A percentile compares a stretch with the other conserved stretches of the same genome.
Conservation (phyloP, 148 eudicot species). For the Vaccinium darrowii region DNA sequence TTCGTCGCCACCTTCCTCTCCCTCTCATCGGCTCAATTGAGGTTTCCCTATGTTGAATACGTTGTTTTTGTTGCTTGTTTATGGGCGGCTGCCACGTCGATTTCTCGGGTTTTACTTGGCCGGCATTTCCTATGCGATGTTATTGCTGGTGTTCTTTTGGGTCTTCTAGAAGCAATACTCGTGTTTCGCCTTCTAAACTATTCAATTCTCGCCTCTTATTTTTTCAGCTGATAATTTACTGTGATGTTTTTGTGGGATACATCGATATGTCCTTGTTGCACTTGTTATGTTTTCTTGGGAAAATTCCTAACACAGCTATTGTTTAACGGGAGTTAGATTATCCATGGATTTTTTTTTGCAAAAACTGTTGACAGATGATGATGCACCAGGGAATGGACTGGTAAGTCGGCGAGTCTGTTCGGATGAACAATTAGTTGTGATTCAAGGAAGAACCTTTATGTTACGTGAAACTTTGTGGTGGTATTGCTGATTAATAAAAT, state of each 20-base stretch:
- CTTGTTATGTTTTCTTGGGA: neutral
- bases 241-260: neutral
- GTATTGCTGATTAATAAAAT: neutral
- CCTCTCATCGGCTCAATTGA: slow-evolving; percentile 36
- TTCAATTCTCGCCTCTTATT: slow-evolving; percentile 12
- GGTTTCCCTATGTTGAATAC: slow-evolving; percentile 27
- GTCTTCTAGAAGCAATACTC: slow-evolving; percentile 52
- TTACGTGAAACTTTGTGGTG: neutral
- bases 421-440: neutral
- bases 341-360: neutral
- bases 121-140: slow-evolving; percentile 78
- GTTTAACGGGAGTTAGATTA: neutral
- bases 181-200: slow-evolving; percentile 42
- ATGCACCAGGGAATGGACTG: neutral
- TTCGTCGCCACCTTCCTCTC: slow-evolving; percentile 48
- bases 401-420: neutral
- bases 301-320: neutral
- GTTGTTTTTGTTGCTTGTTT: slow-evolving; percentile 26
- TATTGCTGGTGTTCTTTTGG: slow-evolving; percentile 63
- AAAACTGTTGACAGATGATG: neutral
- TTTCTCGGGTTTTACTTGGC: slow-evolving; percentile 77
- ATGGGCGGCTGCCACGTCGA: slow-evolving; percentile 60
- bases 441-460: neutral
- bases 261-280: neutral
- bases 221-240: neutral